Evolutionary conservation across 2,329 filamentous ascomycete genomes (phyloP).

Genomic region (Metarhizium robertsii): DNA sequence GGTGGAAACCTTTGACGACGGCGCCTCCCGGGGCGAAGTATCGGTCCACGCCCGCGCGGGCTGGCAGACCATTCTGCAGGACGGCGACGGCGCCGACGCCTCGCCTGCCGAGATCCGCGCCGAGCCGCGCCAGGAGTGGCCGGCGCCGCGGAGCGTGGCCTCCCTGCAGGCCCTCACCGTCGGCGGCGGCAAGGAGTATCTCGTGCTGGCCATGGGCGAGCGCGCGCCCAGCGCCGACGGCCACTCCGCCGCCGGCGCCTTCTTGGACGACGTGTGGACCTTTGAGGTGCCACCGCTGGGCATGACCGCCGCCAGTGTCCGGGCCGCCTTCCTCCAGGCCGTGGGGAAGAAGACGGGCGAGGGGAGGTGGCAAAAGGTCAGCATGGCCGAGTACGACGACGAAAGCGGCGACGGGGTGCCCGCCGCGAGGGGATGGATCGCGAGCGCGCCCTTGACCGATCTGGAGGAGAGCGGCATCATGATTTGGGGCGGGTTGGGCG

Average conservation of each 20-base stretch:
- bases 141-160: slow-evolving; percentile 42
- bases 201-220: slow-evolving; percentile 54
- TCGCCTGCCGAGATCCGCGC: slow-evolving; percentile 26
- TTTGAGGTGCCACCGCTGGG: slow-evolving; percentile 50
- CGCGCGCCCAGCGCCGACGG: slow-evolving; percentile 36
- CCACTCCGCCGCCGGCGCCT: slow-evolving; percentile 41
- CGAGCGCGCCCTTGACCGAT: slow-evolving; percentile 45
- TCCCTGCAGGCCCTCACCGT: slow-evolving; percentile 45
- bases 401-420: slow-evolving; percentile 42
- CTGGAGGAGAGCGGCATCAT: slow-evolving; percentile 50
- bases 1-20: slow-evolving; percentile 46
- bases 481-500: slow-evolving; percentile 50
- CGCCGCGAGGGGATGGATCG: slow-evolving; percentile 46
- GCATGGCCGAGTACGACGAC: slow-evolving; percentile 39
- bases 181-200: slow-evolving; percentile 52
- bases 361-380: slow-evolving; percentile 47
- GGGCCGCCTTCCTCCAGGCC: slow-evolving; percentile 44
- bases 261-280: slow-evolving; percentile 53
- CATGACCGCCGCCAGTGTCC: slow-evolving; percentile 45
- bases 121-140: slow-evolving; percentile 32
- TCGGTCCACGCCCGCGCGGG: slow-evolving; percentile 37
- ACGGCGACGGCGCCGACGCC: slow-evolving; percentile 23
- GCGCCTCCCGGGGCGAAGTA: slow-evolving; percentile 37
- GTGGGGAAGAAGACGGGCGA: slow-evolving; percentile 45
- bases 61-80: slow-evolving; percentile 44